Base-by-base conservation (phyloP, 495 filamentous ascomycete species). In the Neurospora sp. region DNA sequence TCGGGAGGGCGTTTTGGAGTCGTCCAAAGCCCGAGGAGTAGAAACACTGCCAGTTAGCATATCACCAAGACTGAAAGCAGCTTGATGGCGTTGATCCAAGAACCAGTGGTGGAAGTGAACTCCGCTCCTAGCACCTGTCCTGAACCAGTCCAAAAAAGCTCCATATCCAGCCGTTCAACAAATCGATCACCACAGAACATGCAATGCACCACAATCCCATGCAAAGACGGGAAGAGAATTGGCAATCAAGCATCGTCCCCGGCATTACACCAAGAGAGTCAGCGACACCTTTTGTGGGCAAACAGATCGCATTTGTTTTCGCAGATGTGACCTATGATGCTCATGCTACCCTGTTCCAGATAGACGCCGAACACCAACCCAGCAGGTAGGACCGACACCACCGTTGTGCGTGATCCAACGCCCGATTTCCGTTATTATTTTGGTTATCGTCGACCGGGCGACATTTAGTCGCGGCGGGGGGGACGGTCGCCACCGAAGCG, bases 241-340 rank as follows among this genome's bases (percentile, higher is more conserved):
- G 93, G 93, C 93, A 89, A 92, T 97, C 93, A 93, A 97, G 92
- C 92, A 77, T 96, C 89, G 88, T 92, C 91, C 81, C 84, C 85
- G 78, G 75, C 80, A 74, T 78, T 77, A 77, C 74, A 79, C 77
- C 75, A 68, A 81, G 83, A 87, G 90, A 93, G 87, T 94, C 91
- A 80, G 92, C 92, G 93, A 97, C 93, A 96, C 93, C 93, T 94
- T 86, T 83, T 84, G 83, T 85, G 85, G 86, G 77, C 72, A 72
- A 81, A 84, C 86, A 83, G 84, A 86, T 86, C 84, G 87, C 88
- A 87, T 86, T 80, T 73, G 76, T 76, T 73, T 74, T 74, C 71
- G 46, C 46, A 53, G 46, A 53, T 74, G 72, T 42, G 81, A 86
- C 83, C 85, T 87, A 86, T 75, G 75, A 82, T 80, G 78, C 78